Conservation (phyloP, 257 asterid genomes). For the Ligustrum vulgare region DNA sequence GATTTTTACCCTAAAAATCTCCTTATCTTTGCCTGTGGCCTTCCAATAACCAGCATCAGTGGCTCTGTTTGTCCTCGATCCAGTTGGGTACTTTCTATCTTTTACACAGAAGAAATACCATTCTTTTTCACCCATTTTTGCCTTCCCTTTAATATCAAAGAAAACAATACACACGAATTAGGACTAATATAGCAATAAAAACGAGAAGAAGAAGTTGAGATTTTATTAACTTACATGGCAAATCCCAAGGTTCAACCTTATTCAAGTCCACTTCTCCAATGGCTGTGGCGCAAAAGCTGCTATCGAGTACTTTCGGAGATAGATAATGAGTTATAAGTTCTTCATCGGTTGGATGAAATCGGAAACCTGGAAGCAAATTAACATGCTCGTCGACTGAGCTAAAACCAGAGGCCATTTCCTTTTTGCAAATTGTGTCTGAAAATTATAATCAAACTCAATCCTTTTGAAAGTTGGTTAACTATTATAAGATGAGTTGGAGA, state of each 20-base stretch:
- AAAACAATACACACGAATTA: background rate
- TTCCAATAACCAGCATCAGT: constrained; percentile 80
- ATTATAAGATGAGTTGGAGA: constrained; percentile 14
- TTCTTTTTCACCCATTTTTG: constrained; percentile 76
- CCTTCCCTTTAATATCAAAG: constrained; percentile 45
- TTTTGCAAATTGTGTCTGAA: background rate
- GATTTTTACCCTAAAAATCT: constrained; percentile 46
- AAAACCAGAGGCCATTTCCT: constrained; percentile 26
- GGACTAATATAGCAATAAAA: background rate
- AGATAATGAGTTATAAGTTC: constrained; percentile 71
- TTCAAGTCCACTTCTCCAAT: constrained; percentile 78
- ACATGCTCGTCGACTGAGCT: constrained; percentile 30
- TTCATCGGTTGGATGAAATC: constrained; percentile 77
- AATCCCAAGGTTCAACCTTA: constrained; percentile 86
- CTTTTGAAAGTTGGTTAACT: background rate
- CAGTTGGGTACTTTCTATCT: constrained; percentile 80
- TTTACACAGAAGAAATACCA: constrained; percentile 73
- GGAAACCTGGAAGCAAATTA: constrained; percentile 72
- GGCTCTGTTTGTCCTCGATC: constrained; percentile 74
- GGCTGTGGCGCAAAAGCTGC: constrained; percentile 37
- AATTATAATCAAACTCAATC: background rate
- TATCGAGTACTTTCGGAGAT: constrained; percentile 45
- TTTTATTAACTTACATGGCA: constrained; percentile 60
- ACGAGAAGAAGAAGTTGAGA: background rate
- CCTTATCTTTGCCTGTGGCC: constrained; percentile 78